Conservation (phyloP, 2,329 filamentous ascomycete species). For the Diaporthe australafricana region DNA sequence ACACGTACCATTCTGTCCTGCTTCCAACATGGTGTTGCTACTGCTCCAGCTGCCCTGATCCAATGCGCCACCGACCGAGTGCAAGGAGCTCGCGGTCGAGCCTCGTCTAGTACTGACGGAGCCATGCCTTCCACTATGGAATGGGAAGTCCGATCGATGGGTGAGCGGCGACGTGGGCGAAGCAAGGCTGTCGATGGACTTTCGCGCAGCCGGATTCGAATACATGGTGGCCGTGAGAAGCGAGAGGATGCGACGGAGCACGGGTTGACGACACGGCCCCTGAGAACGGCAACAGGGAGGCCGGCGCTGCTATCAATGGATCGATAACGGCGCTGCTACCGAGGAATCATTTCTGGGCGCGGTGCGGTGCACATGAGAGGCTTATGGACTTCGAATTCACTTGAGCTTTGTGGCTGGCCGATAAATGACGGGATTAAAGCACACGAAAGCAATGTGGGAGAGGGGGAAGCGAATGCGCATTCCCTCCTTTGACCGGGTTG, state of each 20-base stretch:
- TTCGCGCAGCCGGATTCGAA: slow-evolving; percentile 67
- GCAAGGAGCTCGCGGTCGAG: slow-evolving; percentile 88
- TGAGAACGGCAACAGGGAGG: slow-evolving; percentile 25
- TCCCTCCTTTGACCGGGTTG: slow-evolving; percentile 13
- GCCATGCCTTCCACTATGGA: slow-evolving; percentile 55
- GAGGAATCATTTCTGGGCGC: slow-evolving; percentile 61
- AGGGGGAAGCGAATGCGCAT: slow-evolving; percentile 10
- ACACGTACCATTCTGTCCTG: slow-evolving; percentile 81
- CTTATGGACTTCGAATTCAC: slow-evolving; percentile 1
- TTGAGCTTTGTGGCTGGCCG: background rate
- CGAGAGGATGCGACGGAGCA: slow-evolving; percentile 16
- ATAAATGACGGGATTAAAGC: slow-evolving; percentile 12
- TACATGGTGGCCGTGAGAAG: slow-evolving; percentile 63
- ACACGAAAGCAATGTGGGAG: slow-evolving; percentile 14
- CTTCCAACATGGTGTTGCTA: slow-evolving; percentile 71
- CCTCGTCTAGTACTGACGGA: slow-evolving; percentile 66
- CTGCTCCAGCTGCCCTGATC: slow-evolving; percentile 70
- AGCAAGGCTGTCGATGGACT: slow-evolving; percentile 74
- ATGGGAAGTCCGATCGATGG: slow-evolving; percentile 67
- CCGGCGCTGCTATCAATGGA: slow-evolving; percentile 32
- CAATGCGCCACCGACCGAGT: slow-evolving; percentile 86
- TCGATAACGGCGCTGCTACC: slow-evolving; percentile 49
- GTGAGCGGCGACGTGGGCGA: slow-evolving; percentile 61
- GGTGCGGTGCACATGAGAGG: slow-evolving; percentile 24
- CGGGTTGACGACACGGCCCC: slow-evolving; percentile 25